A percentile compares a stretch with the other conserved stretches of the same genome.
Evolutionary conservation across 1,284 basidiomycete genomes (phyloP).

Genomic region (Pyrrhoderma lamaoense): DNA sequence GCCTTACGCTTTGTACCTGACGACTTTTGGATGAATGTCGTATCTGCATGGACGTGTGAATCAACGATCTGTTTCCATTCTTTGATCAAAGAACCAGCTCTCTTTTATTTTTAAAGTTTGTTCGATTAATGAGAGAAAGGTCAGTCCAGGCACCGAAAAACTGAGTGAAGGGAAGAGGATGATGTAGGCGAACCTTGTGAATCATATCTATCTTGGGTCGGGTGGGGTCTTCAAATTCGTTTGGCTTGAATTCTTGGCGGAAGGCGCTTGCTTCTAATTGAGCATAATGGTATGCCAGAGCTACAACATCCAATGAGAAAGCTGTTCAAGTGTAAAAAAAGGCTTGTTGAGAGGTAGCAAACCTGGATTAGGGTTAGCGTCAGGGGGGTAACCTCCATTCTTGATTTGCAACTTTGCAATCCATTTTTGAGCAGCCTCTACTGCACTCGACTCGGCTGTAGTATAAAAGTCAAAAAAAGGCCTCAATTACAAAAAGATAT

Average conservation of each 20-base stretch:
- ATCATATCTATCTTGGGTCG: slow-evolving; percentile 73
- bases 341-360: slow-evolving; percentile 21
- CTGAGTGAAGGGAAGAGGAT: neutral
- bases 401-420: slow-evolving; percentile 77
- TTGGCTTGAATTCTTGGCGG: slow-evolving; percentile 75
- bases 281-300: slow-evolving; percentile 80
- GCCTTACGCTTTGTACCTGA: slow-evolving; percentile 60
- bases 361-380: slow-evolving; percentile 92
- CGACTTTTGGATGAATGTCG: slow-evolving; percentile 36
- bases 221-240: slow-evolving; percentile 73
- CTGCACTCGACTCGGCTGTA: slow-evolving; percentile 62
- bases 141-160: neutral
- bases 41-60: slow-evolving; percentile 55
- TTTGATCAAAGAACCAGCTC: slow-evolving; percentile 67
- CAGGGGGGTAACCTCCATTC: slow-evolving; percentile 75
- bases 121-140: slow-evolving; percentile 12
- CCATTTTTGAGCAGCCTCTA: slow-evolving; percentile 64
- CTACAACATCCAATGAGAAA: slow-evolving; percentile 27
- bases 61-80: slow-evolving; percentile 67
- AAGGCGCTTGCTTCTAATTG: slow-evolving; percentile 90
- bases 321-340: neutral
- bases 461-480: neutral
- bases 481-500: neutral
- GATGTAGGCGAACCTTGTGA: slow-evolving; percentile 53
- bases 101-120: slow-evolving; percentile 34